These are phyloP conservation scores for Ogataea methylovora DNA, from an alignment of 805 yeast genomes.

Conservation along the genomic window DNA sequence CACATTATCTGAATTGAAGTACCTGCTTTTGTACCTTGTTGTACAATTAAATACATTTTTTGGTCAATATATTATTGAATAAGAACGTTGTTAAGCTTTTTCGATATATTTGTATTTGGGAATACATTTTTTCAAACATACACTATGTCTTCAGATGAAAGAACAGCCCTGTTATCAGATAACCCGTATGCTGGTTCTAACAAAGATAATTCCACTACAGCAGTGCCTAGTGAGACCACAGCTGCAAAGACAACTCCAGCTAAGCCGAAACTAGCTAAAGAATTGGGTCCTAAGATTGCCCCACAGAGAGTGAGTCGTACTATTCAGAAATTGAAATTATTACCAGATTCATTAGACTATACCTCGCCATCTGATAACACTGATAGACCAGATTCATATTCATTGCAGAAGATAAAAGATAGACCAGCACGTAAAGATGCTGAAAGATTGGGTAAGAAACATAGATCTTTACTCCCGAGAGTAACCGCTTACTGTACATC, in stretches of 20 bases:
- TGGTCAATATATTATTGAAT: too few relatives aligned
- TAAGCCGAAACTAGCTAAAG: constrained; percentile 19
- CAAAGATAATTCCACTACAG: neutral
- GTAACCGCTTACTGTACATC: constrained; percentile 97
- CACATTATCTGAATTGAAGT: too few relatives aligned
- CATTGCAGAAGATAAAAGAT: constrained; percentile 83
- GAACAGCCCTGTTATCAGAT: constrained; percentile 22
- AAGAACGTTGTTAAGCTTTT: too few relatives aligned
- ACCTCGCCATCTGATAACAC: constrained; percentile 13
- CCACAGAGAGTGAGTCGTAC: constrained; percentile 73
- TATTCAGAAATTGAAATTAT: constrained; percentile 60
- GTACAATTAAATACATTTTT: too few relatives aligned
- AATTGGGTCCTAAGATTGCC: constrained; percentile 44
- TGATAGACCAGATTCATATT: constrained; percentile 53
- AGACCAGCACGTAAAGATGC: constrained; percentile 90
- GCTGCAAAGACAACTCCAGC: constrained; percentile 1
- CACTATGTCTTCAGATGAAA: constrained; percentile 8
- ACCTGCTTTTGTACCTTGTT: too few relatives aligned
- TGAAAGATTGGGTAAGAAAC: constrained; percentile 81
- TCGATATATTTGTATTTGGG: too few relatives aligned
- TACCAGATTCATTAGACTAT: constrained; percentile 50
- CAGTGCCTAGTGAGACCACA: neutral
- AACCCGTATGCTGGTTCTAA: constrained; percentile 18
- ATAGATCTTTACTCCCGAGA: constrained; percentile 77
- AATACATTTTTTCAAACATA: constrained; percentile 5